phyloP scores from a whole-genome alignment of 176 grass and related monocot species.

The Cenchrus purpureus region DNA sequence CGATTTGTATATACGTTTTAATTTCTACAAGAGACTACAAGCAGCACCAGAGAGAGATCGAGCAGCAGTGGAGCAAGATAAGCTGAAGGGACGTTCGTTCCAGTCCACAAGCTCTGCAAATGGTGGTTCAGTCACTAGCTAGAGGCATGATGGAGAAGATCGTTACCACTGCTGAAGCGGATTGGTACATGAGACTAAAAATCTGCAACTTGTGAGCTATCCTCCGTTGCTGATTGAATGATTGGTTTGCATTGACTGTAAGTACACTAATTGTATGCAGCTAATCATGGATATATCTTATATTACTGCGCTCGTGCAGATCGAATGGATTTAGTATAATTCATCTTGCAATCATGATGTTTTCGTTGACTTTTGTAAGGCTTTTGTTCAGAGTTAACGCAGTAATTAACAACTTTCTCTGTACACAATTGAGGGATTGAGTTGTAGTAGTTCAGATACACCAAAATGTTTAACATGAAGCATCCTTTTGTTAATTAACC shows the following conservation, averaged over 20 bases:
- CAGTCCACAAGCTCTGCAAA: neutral
- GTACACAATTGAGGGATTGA: neutral
- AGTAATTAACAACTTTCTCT: neutral
- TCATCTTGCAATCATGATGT: neutral
- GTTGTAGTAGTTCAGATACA: neutral
- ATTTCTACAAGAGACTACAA: neutral
- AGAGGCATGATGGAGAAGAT: neutral
- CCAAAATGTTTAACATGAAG: neutral
- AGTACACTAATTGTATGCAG: neutral
- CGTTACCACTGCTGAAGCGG: neutral
- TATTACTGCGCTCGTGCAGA: neutral
- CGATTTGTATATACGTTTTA: neutral
- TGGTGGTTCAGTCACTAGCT: conserved; percentile 26
- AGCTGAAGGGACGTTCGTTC: neutral
- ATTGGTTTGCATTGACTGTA: neutral
- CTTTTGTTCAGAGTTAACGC: neutral
- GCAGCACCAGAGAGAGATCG: neutral
- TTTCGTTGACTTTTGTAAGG: neutral
- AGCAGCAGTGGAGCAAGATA: neutral
- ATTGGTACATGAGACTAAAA: neutral
- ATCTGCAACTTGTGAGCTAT: neutral
- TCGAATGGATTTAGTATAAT: neutral
- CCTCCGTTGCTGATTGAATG: neutral
- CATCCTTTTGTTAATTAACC: too few relatives aligned
- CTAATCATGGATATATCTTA: too few relatives aligned